A percentile compares a stretch with the other conserved stretches of the same genome.
These are phyloP conservation scores for Fusarium albidum DNA, from an alignment of 2,329 filamentous ascomycete species.

Conservation along the genomic window DNA sequence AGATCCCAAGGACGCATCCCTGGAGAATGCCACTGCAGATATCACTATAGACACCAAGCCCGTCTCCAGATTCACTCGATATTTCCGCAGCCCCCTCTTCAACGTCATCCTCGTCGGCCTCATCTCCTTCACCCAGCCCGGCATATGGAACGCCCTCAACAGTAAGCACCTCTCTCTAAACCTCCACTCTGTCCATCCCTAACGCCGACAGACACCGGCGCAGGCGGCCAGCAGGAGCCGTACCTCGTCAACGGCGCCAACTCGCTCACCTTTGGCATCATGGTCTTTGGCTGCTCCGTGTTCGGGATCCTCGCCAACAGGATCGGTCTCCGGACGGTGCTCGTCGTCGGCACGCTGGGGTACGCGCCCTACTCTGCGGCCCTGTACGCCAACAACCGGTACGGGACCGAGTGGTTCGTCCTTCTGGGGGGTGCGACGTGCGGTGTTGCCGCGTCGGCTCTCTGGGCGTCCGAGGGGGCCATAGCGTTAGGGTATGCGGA, in stretches of 20 bases:
- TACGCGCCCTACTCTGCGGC: slow-evolving; percentile 58
- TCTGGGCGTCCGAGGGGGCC: slow-evolving; percentile 61
- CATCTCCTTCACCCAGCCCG: slow-evolving; percentile 60
- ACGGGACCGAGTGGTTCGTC: slow-evolving; percentile 61
- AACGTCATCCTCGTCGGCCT: slow-evolving; percentile 61
- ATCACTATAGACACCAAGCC: slow-evolving; percentile 31
- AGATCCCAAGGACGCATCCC: slow-evolving; percentile 25
- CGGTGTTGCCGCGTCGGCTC: slow-evolving; percentile 57
- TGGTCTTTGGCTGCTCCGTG: slow-evolving; percentile 53
- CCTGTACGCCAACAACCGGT: slow-evolving; percentile 60
- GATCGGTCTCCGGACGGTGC: slow-evolving; percentile 56
- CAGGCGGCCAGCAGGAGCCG: slow-evolving; percentile 60
- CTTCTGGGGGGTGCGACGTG: slow-evolving; percentile 58
- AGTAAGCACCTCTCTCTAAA: slow-evolving; percentile 21
- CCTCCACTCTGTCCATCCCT: no score
- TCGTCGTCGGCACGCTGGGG: slow-evolving; percentile 55
- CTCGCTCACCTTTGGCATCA: slow-evolving; percentile 47
- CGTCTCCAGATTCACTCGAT: slow-evolving; percentile 33
- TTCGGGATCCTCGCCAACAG: slow-evolving; percentile 56
- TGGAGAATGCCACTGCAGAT: slow-evolving; percentile 3
- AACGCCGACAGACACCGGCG: slow-evolving; percentile 58
- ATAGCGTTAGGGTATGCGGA: slow-evolving; percentile 60
- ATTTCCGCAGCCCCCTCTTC: slow-evolving; percentile 49
- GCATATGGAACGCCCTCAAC: slow-evolving; percentile 65
- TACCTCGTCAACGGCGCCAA: slow-evolving; percentile 49